Evolutionary conservation across 495 filamentous ascomycete genomes (phyloP), one percentile per base, ranked within the genome.

Genomic region (Collariella sp.): DNA sequence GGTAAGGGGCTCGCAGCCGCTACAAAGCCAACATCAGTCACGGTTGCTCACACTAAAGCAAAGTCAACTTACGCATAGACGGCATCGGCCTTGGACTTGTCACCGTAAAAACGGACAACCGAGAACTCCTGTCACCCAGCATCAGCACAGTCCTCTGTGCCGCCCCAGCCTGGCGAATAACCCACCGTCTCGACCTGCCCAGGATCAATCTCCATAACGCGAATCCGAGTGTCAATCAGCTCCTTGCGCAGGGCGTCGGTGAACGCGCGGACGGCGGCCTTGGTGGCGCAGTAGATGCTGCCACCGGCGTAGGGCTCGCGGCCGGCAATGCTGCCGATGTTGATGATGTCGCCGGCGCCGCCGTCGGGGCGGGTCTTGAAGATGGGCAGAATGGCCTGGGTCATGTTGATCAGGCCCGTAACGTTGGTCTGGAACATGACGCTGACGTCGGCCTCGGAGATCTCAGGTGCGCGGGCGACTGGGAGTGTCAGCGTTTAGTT

Each of bases 241-340:
- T 98, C 93, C 73, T 85, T 88, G 61, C 93, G 79, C 61, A 98
- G 70, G 15, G 87, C 78, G 47, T 96, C 91, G 0, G 93, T 94
- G 72, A 96, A 98, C 50, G 77, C 84, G 44, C 86, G 83, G 38
- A 97, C 84, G 4, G 93, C 93, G 12, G 93, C 91, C 74, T 98
- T 98, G 44, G 87, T 91, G 2, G 93, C 89, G 70, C 93, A 98
- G 79, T 98, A 98, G 60, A 98, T 95, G 61, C 84, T 83, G 22
- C 93, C 93, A 41, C 94, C 90, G 5, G 83, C 74, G 70, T 98
- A 98, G 11, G 86, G 78, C 61, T 96, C 91, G 36, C 93, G 81
- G 20, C 93, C 93, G 22, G 93, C 93, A 66, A 98, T 93, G 62
- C 86, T 91, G 50, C 93, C 93, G 65, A 98, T 87, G 70, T 96